Percentiles rank a stretch among this genome's conserved stretches.
These are phyloP conservation scores for Paramecium tetraurelia DNA, from an alignment of 73 alveolate genomes.

Conservation along the genomic window DNA sequence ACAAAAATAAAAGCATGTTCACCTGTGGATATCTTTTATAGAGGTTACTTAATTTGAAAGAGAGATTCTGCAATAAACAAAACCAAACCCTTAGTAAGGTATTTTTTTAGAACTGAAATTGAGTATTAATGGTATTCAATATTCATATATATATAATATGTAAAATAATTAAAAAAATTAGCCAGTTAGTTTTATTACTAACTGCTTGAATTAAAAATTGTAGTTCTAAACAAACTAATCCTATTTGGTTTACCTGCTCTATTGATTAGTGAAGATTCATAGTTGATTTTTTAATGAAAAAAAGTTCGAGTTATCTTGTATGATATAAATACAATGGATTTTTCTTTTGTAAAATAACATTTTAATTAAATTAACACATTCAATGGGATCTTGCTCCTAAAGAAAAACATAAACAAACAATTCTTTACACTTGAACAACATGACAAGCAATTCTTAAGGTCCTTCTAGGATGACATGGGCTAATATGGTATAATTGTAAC, in stretches of 20 bases:
- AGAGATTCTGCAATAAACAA: background rate
- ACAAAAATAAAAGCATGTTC: too few relatives aligned
- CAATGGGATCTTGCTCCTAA: slow-evolving; percentile 7
- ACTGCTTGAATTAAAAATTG: background rate
- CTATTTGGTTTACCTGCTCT: background rate
- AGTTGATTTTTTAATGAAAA: background rate
- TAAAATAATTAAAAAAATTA: background rate
- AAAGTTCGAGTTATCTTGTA: background rate
- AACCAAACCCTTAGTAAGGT: background rate
- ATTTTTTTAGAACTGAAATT: background rate
- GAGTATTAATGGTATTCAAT: background rate
- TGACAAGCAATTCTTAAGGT: background rate
- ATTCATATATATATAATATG: background rate
- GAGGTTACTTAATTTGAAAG: background rate
- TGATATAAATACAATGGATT: background rate
- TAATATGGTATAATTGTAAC: background rate
- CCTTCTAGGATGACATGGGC: background rate
- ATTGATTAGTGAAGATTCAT: background rate
- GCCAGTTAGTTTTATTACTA: background rate
- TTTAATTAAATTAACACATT: background rate
- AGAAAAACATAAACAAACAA: background rate
- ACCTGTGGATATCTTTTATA: too few relatives aligned
- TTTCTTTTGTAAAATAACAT: background rate
- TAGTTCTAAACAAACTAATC: background rate
- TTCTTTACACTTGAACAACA: background rate